Evolutionary conservation across 2,329 filamentous ascomycete genomes (phyloP).

Genomic region (Fusarium mundagurra): DNA sequence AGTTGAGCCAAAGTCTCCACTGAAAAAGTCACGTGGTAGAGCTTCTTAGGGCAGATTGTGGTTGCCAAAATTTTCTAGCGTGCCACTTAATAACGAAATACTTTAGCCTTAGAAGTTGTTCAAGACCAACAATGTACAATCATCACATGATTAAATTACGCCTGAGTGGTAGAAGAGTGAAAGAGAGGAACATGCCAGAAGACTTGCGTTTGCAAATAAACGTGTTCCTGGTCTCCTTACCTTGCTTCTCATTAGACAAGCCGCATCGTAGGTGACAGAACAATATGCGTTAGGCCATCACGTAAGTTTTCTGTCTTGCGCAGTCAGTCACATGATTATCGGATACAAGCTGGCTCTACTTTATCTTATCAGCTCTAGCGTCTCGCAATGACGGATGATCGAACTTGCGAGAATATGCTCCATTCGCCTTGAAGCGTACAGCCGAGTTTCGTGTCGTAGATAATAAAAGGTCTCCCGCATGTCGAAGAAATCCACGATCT

Average conservation of each 20-base stretch:
- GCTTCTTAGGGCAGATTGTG: not conserved
- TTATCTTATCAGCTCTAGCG: not conserved
- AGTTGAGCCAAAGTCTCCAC: not conserved
- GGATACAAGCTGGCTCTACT: slow-evolving; percentile 34
- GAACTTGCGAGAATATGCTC: slow-evolving; percentile 55
- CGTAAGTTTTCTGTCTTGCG: not conserved
- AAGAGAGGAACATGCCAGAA: not conserved
- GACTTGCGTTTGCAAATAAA: not conserved
- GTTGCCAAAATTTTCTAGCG: not conserved
- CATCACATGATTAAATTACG: not conserved
- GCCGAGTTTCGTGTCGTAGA: slow-evolving; percentile 28
- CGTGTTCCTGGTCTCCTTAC: not conserved
- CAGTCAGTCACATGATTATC: slow-evolving; percentile 46
- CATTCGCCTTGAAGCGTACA: slow-evolving; percentile 41
- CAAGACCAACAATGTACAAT: not conserved
- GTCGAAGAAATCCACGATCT: slow-evolving; percentile 7
- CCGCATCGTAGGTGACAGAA: not conserved
- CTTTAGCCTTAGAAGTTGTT: not conserved
- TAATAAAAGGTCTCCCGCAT: slow-evolving; percentile 28
- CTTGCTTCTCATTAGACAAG: not conserved
- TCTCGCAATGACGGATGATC: slow-evolving; percentile 23
- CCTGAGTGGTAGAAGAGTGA: not conserved
- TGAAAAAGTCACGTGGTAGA: not conserved
- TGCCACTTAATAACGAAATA: not conserved
- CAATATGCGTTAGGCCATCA: not conserved